Evolutionary conservation across 2,329 filamentous ascomycete species (phyloP).

Genomic region (Cladosporium velox): DNA sequence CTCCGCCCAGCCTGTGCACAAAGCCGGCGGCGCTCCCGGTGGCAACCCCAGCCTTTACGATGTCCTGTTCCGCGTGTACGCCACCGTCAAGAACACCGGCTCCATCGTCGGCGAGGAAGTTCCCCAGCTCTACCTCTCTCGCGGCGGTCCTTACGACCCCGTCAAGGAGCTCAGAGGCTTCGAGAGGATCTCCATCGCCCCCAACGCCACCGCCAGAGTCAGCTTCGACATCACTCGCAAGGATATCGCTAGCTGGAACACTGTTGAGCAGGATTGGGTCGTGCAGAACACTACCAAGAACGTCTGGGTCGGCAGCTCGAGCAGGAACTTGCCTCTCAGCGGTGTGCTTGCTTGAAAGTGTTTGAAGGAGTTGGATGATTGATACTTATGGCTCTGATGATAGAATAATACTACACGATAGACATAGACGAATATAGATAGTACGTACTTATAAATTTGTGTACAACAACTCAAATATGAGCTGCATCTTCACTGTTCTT

Average conservation of each 20-base stretch:
- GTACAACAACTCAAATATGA: background rate
- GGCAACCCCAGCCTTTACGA: constrained; percentile 67
- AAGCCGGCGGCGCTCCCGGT: constrained; percentile 64
- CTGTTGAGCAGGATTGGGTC: constrained; percentile 77
- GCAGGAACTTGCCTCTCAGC: constrained; percentile 52
- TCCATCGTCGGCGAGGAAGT: constrained; percentile 65
- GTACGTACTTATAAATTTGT: background rate
- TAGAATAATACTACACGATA: background rate
- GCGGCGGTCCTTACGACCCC: constrained; percentile 72
- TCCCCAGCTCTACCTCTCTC: constrained; percentile 72
- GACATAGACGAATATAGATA: background rate
- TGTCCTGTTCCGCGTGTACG: constrained; percentile 64
- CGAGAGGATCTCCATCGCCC: constrained; percentile 69
- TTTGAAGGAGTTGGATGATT: background rate
- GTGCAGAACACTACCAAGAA: constrained; percentile 57
- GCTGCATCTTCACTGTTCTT: background rate
- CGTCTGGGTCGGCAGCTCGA: constrained; percentile 60
- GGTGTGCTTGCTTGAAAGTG: constrained; percentile 21
- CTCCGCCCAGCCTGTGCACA: constrained; percentile 56
- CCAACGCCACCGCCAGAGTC: constrained; percentile 67
- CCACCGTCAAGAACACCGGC: constrained; percentile 70
- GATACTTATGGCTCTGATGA: background rate
- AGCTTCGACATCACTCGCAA: constrained; percentile 68
- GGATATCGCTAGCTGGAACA: constrained; percentile 85
- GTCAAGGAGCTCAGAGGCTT: constrained; percentile 71